Evolutionary conservation across 78 protist genomes (phyloP), one percentile per base, ranked within the genome.

Genomic region (Emiliania huxleyi): DNA sequence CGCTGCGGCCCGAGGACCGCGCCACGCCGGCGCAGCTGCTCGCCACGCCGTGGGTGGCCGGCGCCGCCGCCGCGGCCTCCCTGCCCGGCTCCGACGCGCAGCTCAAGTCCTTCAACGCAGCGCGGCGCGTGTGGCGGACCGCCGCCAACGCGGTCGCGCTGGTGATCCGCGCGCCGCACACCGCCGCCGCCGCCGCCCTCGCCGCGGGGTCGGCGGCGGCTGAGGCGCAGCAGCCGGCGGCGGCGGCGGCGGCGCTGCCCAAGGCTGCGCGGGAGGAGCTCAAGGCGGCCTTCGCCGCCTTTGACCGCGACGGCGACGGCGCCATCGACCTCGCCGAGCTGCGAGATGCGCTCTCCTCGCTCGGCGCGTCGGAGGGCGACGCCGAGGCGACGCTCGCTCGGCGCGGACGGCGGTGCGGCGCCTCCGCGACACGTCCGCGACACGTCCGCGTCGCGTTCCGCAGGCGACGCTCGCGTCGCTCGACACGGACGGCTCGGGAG

Each of bases 11-110:
- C 18, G 8, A 0, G 6, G 0, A 52, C 55, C 85, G 95, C 0
- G 19, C 49, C 23, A 52, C 91, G 18, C 49, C 52, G 19, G 35
- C 29, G 29, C 48, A 91, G 69, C 42, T 44, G 25, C 69, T 62
- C 2, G 42, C 2, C 33, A 88, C 83, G 88, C 91, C 90, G 26
- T 93, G 95, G 95, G 5, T 93, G 44, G 3, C 8, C 29, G 92
- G 92, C 52, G 33, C 25, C 69, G 88, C 37, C 37, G 23, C 69
- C 19, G 15, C 87, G 38, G 46, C 6, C 11, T 37, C 46, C 6
- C 87, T 77, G 29, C 87, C 33, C 87, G 33, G 4, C 43, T 37
- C 48, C 37, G 48, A 5, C 48, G 46, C 6, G n/a, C 87, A 40
- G 48, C 87, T 77, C 48, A 0, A 12, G n/a, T n/a, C 0, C 19